Base-by-base conservation (phyloP, 805 yeast genomes). In the Kazachstania martiniae region DNA sequence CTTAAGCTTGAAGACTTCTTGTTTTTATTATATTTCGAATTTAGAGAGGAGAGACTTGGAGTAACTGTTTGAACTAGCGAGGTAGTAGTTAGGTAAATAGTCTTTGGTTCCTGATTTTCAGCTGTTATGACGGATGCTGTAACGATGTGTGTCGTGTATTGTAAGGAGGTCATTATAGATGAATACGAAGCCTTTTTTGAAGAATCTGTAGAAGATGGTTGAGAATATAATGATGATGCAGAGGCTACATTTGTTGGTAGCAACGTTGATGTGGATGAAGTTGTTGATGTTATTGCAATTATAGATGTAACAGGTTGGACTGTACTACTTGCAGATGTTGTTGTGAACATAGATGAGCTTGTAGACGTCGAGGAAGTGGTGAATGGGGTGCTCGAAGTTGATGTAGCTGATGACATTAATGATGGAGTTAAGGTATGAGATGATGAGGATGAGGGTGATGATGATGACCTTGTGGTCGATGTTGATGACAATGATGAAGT, bases 1-100 rank as follows among this genome's bases (percentile, higher is more conserved):
- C 52, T 43, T 22, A 52, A 16, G 10, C 18, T 21, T 12, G 32
- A 22, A 10, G 23, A 12, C 19, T 39, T 33, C 10, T 25, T 28
- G 12, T 16, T 28, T 8, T 8, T 17, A 18, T 25, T 21, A n/a
- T 25, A 10, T 12, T 25, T 17, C 21, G 13, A 19, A 12, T 25
- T 19, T 4, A 18, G 12, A 16, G 25, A 21, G n/a, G 21, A n/a
- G 1, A 23, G 15, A 6, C 44, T 26, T 2, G 51, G 25, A 6
- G 48, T 25, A 3, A 19, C 15, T 1, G 36, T 35, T 21, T 47
- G 36, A 3, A 55, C 40, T n/a, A 54, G 36, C 8, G 56, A 39
- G 1, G 59, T 45, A 7, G 56, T 36, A 1, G 65, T 43, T 37
- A 42, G 39, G 38, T 30, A 36, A 33, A 46, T 37, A 27, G 53